A percentile compares a stretch with the other conserved stretches of the same genome.
phyloP scores from a whole-genome alignment of 495 filamentous ascomycete genomes.

The Podospora didyma region DNA sequence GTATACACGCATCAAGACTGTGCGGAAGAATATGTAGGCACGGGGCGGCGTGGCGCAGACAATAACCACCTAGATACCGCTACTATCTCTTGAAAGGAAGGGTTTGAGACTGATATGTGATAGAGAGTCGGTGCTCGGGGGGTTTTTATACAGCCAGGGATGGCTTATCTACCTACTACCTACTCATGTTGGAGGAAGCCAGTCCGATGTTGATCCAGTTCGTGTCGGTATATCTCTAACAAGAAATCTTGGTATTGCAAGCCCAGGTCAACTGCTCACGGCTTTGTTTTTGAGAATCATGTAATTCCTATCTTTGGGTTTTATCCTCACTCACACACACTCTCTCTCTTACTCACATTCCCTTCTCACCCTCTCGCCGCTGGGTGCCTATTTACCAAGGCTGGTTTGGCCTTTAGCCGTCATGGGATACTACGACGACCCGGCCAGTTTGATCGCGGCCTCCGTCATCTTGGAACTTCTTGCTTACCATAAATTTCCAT shows the following conservation, averaged over 20 bases:
- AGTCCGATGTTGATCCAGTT: neutral
- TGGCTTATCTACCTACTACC: neutral
- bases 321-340: neutral
- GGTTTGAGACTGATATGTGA: no score
- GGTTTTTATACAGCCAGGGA: neutral
- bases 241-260: neutral
- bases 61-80: neutral
- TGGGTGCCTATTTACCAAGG: no score
- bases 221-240: neutral
- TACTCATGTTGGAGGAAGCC: neutral
- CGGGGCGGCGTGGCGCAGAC: neutral
- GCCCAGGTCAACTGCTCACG: neutral
- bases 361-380: neutral
- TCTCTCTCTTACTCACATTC: neutral
- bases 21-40: neutral
- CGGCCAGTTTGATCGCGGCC: conserved; percentile 4
- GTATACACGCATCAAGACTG: neutral
- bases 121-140: neutral
- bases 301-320: neutral
- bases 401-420: no score
- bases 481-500: conserved; percentile 16
- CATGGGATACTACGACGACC: conserved; percentile 10
- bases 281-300: neutral
- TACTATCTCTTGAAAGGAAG: neutral
- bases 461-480: conserved; percentile 8